phyloP scores from a whole-genome alignment of 306 rosid genomes.

The Castanea mollissima region DNA sequence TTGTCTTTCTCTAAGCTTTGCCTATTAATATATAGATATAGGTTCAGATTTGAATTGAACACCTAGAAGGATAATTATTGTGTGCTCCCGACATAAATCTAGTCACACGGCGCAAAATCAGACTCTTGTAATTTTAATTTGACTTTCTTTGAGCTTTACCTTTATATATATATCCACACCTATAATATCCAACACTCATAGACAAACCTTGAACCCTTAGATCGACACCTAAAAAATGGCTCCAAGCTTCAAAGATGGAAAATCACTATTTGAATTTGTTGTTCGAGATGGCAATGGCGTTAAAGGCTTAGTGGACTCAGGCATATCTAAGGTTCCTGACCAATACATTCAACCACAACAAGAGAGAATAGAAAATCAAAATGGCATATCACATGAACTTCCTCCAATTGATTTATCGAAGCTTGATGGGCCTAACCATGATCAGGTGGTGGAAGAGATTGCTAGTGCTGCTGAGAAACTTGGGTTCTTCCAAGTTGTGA shows the following conservation, averaged over 20 bases:
- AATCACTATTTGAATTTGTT: conserved; percentile 49
- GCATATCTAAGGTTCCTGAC: conserved; percentile 49
- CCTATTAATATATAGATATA: too few species aligned
- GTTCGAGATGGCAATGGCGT: conserved; percentile 63
- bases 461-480: conserved; percentile 46
- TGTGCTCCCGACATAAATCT: too few species aligned
- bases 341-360: conserved; percentile 50
- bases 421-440: conserved; percentile 46
- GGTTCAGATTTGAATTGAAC: too few species aligned
- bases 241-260: conserved; percentile 24
- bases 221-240: conserved; percentile 23
- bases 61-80: too few species aligned
- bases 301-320: conserved; percentile 56
- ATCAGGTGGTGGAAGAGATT: conserved; percentile 39
- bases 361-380: conserved; percentile 40
- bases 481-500: conserved; percentile 65
- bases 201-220: not conserved
- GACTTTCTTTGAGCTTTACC: too few species aligned
- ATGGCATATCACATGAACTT: conserved; percentile 5
- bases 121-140: too few species aligned
- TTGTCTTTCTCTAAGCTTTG: too few species aligned
- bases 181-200: not conserved
- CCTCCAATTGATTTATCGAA: conserved; percentile 51
- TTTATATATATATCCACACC: too few species aligned
- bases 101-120: rapidly evolving